Evolutionary conservation across 2,329 filamentous ascomycete genomes (phyloP).

Genomic region (Amylocarpus encephaloides): DNA sequence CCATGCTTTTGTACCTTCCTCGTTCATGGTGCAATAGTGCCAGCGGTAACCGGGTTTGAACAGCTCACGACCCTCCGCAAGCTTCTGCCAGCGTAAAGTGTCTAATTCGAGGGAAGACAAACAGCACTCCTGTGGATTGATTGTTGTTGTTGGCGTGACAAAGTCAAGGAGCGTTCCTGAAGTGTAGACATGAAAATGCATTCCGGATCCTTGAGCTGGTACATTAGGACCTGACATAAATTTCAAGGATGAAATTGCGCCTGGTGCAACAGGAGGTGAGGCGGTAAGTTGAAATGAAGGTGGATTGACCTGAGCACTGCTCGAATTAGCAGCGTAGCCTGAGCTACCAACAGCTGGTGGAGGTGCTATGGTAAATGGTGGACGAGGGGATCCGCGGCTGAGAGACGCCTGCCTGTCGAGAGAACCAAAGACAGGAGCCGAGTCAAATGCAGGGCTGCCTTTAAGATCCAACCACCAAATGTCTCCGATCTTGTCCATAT

Average conservation of each 20-base stretch:
- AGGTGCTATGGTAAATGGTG: slow-evolving; percentile 44
- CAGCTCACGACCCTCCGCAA: slow-evolving; percentile 89
- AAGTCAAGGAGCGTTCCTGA: slow-evolving; percentile 91
- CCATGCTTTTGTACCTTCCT: slow-evolving; percentile 94
- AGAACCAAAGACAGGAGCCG: slow-evolving; percentile 53
- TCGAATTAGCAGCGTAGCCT: slow-evolving; percentile 62
- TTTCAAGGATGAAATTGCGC: slow-evolving; percentile 80
- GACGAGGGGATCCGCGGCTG: slow-evolving; percentile 42
- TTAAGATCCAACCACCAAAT: slow-evolving; percentile 97
- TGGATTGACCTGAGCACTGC: slow-evolving; percentile 59
- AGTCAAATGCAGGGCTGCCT: slow-evolving; percentile 78
- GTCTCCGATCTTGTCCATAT: slow-evolving; percentile 95
- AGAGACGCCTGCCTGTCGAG: slow-evolving; percentile 35
- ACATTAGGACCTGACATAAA: slow-evolving; percentile 84
- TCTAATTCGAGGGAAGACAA: slow-evolving; percentile 83
- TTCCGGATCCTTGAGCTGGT: slow-evolving; percentile 82
- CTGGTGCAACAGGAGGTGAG: slow-evolving; percentile 81
- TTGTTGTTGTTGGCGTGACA: slow-evolving; percentile 84
- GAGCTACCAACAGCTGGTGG: slow-evolving; percentile 50
- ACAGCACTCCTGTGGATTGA: slow-evolving; percentile 80
- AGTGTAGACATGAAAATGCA: slow-evolving; percentile 92
- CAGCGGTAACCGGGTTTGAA: slow-evolving; percentile 90
- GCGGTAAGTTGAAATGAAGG: slow-evolving; percentile 60
- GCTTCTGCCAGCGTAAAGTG: slow-evolving; percentile 84
- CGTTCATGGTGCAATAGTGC: slow-evolving; percentile 97